phyloP scores from a whole-genome alignment of 1,139 yeast genomes.

The Candida tropicalis region DNA sequence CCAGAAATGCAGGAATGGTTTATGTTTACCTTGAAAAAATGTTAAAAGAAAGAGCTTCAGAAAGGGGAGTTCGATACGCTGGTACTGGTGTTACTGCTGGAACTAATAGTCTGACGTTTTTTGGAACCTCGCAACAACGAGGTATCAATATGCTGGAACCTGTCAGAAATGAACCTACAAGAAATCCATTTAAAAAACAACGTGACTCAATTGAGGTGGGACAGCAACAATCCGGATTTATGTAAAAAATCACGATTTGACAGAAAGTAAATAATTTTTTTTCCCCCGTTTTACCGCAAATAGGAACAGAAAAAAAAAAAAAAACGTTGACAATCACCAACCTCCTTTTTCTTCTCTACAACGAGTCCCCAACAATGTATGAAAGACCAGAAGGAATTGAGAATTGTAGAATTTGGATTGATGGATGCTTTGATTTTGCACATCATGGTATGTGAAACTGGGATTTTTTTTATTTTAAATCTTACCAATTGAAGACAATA shows the following conservation, averaged over 20 bases:
- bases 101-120: constrained; percentile 5
- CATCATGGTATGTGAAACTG: constrained; percentile 88
- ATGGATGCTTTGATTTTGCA: constrained; percentile 96
- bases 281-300: neutral
- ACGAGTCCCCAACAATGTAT: constrained; percentile 27
- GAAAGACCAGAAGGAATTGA: constrained; percentile 51
- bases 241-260: too few relatives aligned
- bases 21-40: constrained; percentile 51
- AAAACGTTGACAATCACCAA: neutral
- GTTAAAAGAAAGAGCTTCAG: constrained; percentile 34
- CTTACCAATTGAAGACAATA: too few relatives aligned
- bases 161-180: neutral
- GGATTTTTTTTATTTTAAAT: too few relatives aligned
- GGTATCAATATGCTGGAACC: neutral
- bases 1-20: constrained; percentile 80
- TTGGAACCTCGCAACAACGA: constrained; percentile 12
- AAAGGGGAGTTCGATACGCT: constrained; percentile 23
- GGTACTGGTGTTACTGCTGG: constrained; percentile 22
- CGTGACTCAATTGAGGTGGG: constrained; percentile 20
- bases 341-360: neutral
- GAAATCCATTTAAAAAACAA: neutral
- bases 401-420: constrained; percentile 74
- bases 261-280: neutral
- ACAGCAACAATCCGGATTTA: constrained; percentile 33
- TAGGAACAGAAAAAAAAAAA: neutral